phyloP scores from a whole-genome alignment of 2,329 filamentous ascomycete genomes.

The Pestalotiopsis sp. region DNA sequence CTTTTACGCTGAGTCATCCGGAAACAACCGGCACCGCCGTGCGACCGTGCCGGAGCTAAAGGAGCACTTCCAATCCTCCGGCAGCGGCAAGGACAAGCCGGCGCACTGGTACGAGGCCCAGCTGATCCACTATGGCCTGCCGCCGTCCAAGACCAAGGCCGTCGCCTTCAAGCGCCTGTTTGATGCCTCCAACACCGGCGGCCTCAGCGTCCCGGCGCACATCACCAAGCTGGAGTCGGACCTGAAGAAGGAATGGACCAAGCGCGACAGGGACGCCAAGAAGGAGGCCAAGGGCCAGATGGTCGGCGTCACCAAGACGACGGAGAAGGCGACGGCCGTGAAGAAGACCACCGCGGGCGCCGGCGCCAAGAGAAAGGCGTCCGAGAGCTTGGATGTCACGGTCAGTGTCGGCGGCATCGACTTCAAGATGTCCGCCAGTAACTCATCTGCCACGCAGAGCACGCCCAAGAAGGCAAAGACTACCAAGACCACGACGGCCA shows the following conservation, averaged over 20 bases:
- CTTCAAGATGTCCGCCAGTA: conserved; percentile 28
- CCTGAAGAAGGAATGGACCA: conserved; percentile 60
- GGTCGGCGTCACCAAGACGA: conserved; percentile 2
- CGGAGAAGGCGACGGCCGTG: conserved; percentile 12
- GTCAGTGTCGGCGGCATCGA: conserved; percentile 30
- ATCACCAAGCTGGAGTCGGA: conserved; percentile 53
- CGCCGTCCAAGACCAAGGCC: conserved; percentile 58
- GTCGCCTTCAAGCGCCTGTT: conserved; percentile 60
- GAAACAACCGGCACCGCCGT: conserved; percentile 47
- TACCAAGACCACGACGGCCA: background rate
- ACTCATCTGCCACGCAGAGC: conserved; percentile 15
- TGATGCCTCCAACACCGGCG: conserved; percentile 54
- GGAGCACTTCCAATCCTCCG: conserved; percentile 43
- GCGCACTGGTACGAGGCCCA: conserved; percentile 67
- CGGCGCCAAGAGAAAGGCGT: conserved; percentile 35
- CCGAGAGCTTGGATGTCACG: conserved; percentile 26
- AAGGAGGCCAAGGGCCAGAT: conserved; percentile 30
- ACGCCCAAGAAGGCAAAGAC: conserved; percentile 30
- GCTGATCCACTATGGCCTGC: conserved; percentile 63
- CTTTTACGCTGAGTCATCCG: conserved; percentile 47
- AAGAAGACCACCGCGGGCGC: conserved; percentile 13
- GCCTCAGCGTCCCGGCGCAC: conserved; percentile 50
- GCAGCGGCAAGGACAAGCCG: conserved; percentile 49
- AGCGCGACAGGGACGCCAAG: conserved; percentile 52
- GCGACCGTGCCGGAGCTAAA: conserved; percentile 46